Evolutionary conservation across 139 green algal species (phyloP), one percentile per base, ranked within the genome.

Genomic region (Astrephomene gubernaculifera): DNA sequence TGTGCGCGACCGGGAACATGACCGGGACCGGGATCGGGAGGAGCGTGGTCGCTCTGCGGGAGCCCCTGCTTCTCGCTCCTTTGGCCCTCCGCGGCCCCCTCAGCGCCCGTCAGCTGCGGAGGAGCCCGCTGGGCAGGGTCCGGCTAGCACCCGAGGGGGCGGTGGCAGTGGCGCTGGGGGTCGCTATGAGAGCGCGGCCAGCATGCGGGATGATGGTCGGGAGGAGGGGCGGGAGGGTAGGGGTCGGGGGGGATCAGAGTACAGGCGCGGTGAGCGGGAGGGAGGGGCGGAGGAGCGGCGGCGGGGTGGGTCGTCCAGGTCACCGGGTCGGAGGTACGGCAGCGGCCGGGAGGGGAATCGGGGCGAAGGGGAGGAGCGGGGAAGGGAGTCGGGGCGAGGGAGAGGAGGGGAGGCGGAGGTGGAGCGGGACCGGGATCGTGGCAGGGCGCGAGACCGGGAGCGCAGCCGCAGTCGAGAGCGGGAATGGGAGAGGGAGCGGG

Each of bases 1-100:
- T 44, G n/a, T n/a, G n/a, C 31, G 65, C 17, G 65, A 64, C 6
- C n/a, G 71, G 54, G 57, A 60, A 4, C 2, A 33, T 3, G 41
- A 64, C 29, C 19, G 60, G 22, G 44, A 53, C 1, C 79, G 63
- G 24, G 74, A 71, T 7, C 29, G 38, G 53, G 74, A 71, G 0
- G 74, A 12, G 0, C 76, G 60, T 19, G 45, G 76, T 39, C 6
- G 12, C 21, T 63, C 76, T 14, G 76, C 41, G 2, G 76, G 76
- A 21, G 54, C 73, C 8, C 52, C 73, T 12, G 22, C n/a, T 24
- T 27, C 31, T 31, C 73, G 60, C 21, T 53, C 78, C 31, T 74
- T 75, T 17, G 78, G 78, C 63, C 78, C 78, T 9, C 78, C 78
- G 24, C 43, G 78, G n/a, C 78, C 78, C 12, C 60, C 78, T 14